Percentiles rank a stretch among this genome's conserved stretches.
Conservation (phyloP, 2,329 filamentous ascomycete genomes). For the Xylaria sp. region DNA sequence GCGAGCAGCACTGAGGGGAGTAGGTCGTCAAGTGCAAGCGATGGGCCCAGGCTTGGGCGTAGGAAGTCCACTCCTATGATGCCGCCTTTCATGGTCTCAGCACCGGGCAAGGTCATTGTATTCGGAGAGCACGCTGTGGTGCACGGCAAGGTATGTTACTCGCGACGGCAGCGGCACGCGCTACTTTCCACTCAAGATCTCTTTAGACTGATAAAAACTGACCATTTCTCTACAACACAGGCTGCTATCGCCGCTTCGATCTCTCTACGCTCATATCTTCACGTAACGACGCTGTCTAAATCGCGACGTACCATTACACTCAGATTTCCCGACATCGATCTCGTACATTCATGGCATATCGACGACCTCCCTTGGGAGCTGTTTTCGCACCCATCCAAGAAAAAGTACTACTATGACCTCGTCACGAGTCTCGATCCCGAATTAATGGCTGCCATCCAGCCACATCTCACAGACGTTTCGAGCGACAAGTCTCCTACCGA, state of each 20-base stretch:
- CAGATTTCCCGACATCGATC: constrained; percentile 88
- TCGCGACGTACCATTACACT: constrained; percentile 88
- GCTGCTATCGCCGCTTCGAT: constrained; percentile 95
- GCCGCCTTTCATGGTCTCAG: constrained; percentile 96
- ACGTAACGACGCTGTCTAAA: constrained; percentile 93
- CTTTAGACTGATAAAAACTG: constrained; percentile 1
- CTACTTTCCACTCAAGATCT: background rate
- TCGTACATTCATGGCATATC: constrained; percentile 94
- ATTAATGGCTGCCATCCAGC: constrained; percentile 81
- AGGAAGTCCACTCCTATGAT: constrained; percentile 75
- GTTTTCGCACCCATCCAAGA: constrained; percentile 84
- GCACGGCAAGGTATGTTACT: constrained; percentile 80
- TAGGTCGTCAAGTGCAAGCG: constrained; percentile 45
- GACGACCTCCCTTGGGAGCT: constrained; percentile 87
- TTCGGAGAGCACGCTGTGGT: constrained; percentile 99
- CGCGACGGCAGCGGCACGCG: background rate
- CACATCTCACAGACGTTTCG: constrained; percentile 80
- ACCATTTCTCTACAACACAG: constrained; percentile 54
- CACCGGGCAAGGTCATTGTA: constrained; percentile 97
- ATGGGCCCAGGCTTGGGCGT: constrained; percentile 59
- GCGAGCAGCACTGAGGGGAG: constrained; percentile 50
- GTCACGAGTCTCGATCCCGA: constrained; percentile 86
- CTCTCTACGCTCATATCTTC: constrained; percentile 93
- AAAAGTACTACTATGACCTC: constrained; percentile 93
- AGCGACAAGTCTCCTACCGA: constrained; percentile 71